Evolutionary conservation across 495 filamentous ascomycete species (phyloP).

Genomic region (Aspergillus sclerotiicarbonarius): DNA sequence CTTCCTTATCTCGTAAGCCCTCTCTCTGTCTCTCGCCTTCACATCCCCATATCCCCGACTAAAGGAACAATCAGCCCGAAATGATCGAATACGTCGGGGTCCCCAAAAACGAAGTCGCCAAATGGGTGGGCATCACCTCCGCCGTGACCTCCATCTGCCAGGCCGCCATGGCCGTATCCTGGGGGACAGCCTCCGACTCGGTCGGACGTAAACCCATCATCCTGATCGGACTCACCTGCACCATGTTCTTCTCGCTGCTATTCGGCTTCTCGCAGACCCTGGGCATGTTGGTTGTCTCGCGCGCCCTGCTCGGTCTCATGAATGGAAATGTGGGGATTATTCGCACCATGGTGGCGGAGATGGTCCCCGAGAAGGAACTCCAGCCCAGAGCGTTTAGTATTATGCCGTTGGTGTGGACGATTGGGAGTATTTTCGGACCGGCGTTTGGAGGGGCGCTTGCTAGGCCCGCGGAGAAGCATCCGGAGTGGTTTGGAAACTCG

Average conservation of each 20-base stretch:
- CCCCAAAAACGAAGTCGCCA: slow-evolving; percentile 67
- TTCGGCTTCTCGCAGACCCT: slow-evolving; percentile 78
- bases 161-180: slow-evolving; percentile 69
- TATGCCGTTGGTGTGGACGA: slow-evolving; percentile 80
- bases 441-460: slow-evolving; percentile 83
- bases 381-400: slow-evolving; percentile 80
- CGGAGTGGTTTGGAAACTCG: slow-evolving; percentile 62
- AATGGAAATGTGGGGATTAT: slow-evolving; percentile 82
- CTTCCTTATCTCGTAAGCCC: slow-evolving; percentile 72
- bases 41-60: neutral
- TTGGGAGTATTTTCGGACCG: slow-evolving; percentile 86
- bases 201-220: slow-evolving; percentile 76
- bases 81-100: slow-evolving; percentile 81
- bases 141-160: slow-evolving; percentile 73
- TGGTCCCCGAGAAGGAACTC: slow-evolving; percentile 77
- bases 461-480: slow-evolving; percentile 68
- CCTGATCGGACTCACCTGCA: slow-evolving; percentile 64
- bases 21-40: neutral
- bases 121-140: slow-evolving; percentile 72
- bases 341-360: slow-evolving; percentile 77
- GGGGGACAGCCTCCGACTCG: slow-evolving; percentile 74
- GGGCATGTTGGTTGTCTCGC: slow-evolving; percentile 65
- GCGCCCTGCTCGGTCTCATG: slow-evolving; percentile 65
- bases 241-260: slow-evolving; percentile 68
- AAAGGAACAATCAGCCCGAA: slow-evolving; percentile 52